A percentile compares a stretch with the other conserved stretches of the same genome.
Evolutionary conservation across 352 stramenopile genomes (phyloP).

Genomic region (Globisporangium takayamanum): DNA sequence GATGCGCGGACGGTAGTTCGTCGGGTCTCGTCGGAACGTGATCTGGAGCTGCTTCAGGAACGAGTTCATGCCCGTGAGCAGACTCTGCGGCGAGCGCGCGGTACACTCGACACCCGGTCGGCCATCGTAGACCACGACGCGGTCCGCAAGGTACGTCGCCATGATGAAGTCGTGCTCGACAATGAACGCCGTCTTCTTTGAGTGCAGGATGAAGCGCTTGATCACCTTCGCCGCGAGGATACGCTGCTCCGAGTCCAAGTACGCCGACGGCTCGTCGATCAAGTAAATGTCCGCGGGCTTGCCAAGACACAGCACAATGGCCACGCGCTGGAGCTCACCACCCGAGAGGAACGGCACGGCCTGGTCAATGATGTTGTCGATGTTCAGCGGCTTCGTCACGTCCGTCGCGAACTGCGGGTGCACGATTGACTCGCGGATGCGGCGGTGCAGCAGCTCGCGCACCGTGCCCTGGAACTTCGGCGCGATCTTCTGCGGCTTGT

Average conservation of each 20-base stretch:
- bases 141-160: slow-evolving; percentile 98
- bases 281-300: slow-evolving; percentile 99
- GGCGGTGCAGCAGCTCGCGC: slow-evolving; percentile 96
- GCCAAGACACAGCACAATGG: slow-evolving; percentile 96
- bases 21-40: slow-evolving; percentile 98
- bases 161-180: slow-evolving; percentile 99
- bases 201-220: slow-evolving; percentile 99
- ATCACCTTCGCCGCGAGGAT: slow-evolving; percentile 99
- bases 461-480: slow-evolving; percentile 94
- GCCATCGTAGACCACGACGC: slow-evolving; percentile 95
- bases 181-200: slow-evolving; percentile 99
- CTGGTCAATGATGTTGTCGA: slow-evolving; percentile 99
- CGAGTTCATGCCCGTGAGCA: slow-evolving; percentile 98
- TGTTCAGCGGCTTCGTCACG: slow-evolving; percentile 97
- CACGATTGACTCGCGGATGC: slow-evolving; percentile 95
- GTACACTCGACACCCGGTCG: slow-evolving; percentile 96
- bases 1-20: slow-evolving; percentile 98
- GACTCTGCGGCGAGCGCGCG: slow-evolving; percentile 90
- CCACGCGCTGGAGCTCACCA: slow-evolving; percentile 98
- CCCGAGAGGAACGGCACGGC: slow-evolving; percentile 97
- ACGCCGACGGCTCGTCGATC: slow-evolving; percentile 99
- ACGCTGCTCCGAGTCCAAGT: slow-evolving; percentile 99
- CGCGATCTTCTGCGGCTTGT: slow-evolving; percentile 99
- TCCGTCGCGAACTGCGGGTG: slow-evolving; percentile 99
- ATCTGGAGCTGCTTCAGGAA: slow-evolving; percentile 99